These are phyloP conservation scores for Nigrospora osmanthi DNA, from an alignment of 2,329 filamentous ascomycete species.

Conservation along the genomic window DNA sequence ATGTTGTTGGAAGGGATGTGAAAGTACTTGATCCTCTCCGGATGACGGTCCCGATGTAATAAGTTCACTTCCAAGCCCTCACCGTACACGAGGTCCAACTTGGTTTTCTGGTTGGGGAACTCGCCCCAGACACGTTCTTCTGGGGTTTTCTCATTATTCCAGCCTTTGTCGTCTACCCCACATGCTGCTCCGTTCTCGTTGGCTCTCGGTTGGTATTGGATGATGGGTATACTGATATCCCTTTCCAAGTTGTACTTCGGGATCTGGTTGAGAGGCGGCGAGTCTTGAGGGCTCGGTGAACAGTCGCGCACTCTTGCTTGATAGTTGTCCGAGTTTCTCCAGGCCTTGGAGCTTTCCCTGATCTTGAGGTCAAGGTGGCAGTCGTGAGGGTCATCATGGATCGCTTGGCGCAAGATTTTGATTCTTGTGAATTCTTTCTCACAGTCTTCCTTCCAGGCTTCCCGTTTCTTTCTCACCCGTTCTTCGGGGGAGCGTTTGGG, in stretches of 20 bases:
- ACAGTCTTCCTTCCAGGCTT: slow-evolving; percentile 8
- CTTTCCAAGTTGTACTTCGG: slow-evolving; percentile 11
- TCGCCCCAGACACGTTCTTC: slow-evolving; percentile 5
- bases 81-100: slow-evolving; percentile 5
- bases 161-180: neutral
- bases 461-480: slow-evolving; percentile 3
- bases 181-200: neutral
- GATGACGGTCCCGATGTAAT: neutral
- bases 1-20: slow-evolving; percentile 26
- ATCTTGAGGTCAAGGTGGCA: slow-evolving; percentile 7
- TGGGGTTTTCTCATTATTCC: neutral
- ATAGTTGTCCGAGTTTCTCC: slow-evolving; percentile 1
- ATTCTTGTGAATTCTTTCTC: slow-evolving; percentile 11
- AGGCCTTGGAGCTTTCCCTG: neutral
- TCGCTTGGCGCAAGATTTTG: slow-evolving; percentile 7
- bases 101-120: slow-evolving; percentile 16
- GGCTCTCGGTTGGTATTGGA: slow-evolving; percentile 7
- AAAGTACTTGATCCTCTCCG: slow-evolving; percentile 12
- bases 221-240: slow-evolving; percentile 11
- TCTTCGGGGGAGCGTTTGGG: neutral
- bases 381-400: slow-evolving; percentile 7
- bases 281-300: too few species aligned
- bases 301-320: too few species aligned
- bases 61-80: slow-evolving; percentile 1
- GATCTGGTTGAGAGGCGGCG: neutral